Conservation (phyloP, 179 eudicot genomes). For the Pouteria campechiana region DNA sequence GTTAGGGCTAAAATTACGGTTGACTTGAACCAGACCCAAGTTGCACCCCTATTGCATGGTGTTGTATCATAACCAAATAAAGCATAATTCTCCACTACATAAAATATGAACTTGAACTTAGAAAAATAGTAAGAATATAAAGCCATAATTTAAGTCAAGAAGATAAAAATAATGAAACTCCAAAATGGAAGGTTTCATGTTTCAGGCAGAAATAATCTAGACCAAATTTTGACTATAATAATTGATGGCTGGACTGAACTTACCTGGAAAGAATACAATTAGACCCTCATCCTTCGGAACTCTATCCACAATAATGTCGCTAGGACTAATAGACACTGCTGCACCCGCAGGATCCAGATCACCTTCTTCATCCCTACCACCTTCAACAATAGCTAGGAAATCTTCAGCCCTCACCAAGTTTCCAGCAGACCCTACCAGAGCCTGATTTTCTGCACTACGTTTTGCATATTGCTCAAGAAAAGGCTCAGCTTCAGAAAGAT, state of each 20-base stretch:
- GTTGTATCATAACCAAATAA: too few species aligned
- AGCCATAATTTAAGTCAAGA: too few species aligned
- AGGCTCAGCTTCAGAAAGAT: conserved; percentile 90
- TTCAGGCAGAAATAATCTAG: too few species aligned
- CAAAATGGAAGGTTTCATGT: too few species aligned
- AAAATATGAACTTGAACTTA: too few species aligned
- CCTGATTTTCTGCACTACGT: conserved; percentile 66
- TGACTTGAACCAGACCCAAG: too few species aligned
- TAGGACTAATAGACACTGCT: conserved; percentile 26
- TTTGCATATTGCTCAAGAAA: conserved; percentile 94
- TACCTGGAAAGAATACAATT: conserved; percentile 94
- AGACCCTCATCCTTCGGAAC: conserved; percentile 59
- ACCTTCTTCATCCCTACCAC: conserved; percentile 74
- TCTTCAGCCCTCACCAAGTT: conserved; percentile 72
- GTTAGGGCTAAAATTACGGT: too few species aligned
- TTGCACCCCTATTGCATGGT: too few species aligned
- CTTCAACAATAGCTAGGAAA: conserved; percentile 72
- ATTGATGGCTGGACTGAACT: not conserved
- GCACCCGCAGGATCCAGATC: conserved; percentile 59
- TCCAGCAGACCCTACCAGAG: conserved; percentile 84
- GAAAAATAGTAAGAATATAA: too few species aligned
- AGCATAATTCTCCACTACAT: too few species aligned
- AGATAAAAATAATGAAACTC: too few species aligned
- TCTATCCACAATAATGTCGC: conserved; percentile 24
- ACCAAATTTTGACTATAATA: too few species aligned